Conservation (phyloP, 2,329 filamentous ascomycete species). For the Arthroderma sp. region DNA sequence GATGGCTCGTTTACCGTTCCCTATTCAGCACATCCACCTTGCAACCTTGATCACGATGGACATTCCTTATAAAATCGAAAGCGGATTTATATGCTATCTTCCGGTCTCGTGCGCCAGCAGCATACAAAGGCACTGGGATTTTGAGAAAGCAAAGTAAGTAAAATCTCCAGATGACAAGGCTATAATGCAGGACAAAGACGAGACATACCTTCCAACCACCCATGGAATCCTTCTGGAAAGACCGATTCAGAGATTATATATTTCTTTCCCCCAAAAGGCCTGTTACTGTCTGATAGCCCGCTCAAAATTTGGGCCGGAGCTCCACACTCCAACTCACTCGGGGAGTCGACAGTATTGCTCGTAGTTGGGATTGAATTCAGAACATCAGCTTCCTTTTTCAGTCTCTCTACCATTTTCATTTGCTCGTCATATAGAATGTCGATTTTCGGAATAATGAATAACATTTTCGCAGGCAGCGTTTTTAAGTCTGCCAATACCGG, state of each 20-base stretch:
- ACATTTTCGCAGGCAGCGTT: conserved; percentile 25
- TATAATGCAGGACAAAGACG: background rate
- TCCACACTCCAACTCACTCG: conserved; percentile 6
- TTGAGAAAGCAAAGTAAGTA: background rate
- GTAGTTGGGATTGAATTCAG: conserved; percentile 1
- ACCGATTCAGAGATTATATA: background rate
- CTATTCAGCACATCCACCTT: too few relatives aligned
- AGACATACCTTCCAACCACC: conserved; percentile 17
- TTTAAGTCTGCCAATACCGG: conserved; percentile 23
- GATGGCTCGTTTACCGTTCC: too few relatives aligned
- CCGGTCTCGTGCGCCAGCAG: conserved; percentile 8
- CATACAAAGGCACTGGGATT: conserved; percentile 10
- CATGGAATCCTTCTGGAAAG: conserved; percentile 14
- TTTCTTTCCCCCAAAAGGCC: too few relatives aligned
- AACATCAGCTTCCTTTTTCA: conserved; percentile 15
- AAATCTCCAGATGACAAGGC: background rate
- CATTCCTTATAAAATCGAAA: conserved; percentile 6
- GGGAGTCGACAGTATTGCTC: background rate
- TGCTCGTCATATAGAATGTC: conserved; percentile 34
- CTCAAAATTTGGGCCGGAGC: background rate
- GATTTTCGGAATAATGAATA: conserved; percentile 28
- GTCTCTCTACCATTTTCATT: conserved; percentile 24
- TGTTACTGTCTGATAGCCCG: background rate
- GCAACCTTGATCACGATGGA: conserved; percentile 6
- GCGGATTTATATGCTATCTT: conserved; percentile 7